A percentile compares a stretch with the other conserved stretches of the same genome.
These are phyloP conservation scores for Cinnamomum chago DNA, from an alignment of 164 flowering plant genomes.

Conservation along the genomic window DNA sequence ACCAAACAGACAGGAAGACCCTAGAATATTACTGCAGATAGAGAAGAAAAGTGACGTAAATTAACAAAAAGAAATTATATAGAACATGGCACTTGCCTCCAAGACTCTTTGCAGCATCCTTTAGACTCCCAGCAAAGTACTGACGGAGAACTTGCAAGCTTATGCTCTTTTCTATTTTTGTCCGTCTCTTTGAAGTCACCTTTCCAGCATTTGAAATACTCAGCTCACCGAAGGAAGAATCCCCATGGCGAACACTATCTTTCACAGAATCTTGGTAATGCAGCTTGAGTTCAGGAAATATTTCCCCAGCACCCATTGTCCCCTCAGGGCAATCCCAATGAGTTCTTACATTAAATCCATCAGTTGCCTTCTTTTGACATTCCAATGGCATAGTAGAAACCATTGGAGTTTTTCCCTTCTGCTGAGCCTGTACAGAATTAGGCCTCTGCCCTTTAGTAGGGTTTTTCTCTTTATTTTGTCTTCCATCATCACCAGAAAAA, in stretches of 20 bases:
- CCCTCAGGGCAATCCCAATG: constrained; percentile 29
- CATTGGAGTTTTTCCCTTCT: constrained; percentile 14
- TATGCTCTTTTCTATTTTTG: constrained; percentile 68
- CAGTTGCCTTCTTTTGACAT: constrained; percentile 16
- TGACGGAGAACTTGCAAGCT: constrained; percentile 77
- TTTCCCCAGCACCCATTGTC: constrained; percentile 14
- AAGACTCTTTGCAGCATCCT: constrained; percentile 87
- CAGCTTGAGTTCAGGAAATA: constrained; percentile 18
- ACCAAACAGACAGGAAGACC: no score
- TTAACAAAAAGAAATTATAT: neutral
- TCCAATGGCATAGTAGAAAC: constrained; percentile 17
- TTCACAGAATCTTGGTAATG: constrained; percentile 30
- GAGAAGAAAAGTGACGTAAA: no score
- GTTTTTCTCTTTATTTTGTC: neutral
- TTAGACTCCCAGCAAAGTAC: constrained; percentile 86
- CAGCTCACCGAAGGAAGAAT: constrained; percentile 32
- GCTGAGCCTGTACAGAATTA: neutral
- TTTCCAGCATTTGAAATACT: constrained; percentile 23
- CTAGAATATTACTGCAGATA: no score
- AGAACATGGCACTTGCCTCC: constrained; percentile 54
- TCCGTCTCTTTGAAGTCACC: constrained; percentile 46
- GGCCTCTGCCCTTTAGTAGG: constrained; percentile 13
- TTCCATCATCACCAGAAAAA: neutral
- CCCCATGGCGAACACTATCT: constrained; percentile 24
- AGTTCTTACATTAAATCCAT: constrained; percentile 27